A percentile compares a stretch with the other conserved stretches of the same genome.
Conservation (phyloP, 2,329 filamentous ascomycete genomes). For the Nigrograna mackinnonii region DNA sequence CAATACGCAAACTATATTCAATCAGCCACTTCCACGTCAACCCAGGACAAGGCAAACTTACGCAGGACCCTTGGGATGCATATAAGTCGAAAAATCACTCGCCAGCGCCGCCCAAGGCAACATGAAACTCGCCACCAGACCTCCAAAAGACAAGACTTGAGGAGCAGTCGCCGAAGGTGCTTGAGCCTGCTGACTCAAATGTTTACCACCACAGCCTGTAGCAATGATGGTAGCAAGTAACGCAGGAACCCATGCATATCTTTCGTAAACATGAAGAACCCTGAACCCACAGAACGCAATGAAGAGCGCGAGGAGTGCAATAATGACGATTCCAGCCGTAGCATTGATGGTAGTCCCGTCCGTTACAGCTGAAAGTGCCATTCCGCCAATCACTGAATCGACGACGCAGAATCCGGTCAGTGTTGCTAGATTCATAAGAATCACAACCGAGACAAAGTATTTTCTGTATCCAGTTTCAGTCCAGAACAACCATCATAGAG, state of each 20-base stretch:
- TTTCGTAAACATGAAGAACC: conserved; percentile 60
- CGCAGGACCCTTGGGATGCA: conserved; percentile 59
- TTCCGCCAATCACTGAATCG: conserved; percentile 63
- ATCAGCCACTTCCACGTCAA: too few relatives aligned
- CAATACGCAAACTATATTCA: conserved; percentile 43
- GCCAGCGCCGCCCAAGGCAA: conserved; percentile 64
- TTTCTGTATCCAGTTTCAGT: conserved; percentile 16
- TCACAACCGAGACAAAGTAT: conserved; percentile 62
- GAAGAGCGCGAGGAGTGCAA: conserved; percentile 59
- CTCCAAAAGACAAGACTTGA: conserved; percentile 59
- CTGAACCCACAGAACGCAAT: conserved; percentile 66
- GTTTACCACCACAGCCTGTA: conserved; percentile 56
- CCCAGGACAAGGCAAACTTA: conserved; percentile 41
- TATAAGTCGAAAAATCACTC: conserved; percentile 65
- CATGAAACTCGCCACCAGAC: conserved; percentile 66
- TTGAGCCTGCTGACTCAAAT: conserved; percentile 53
- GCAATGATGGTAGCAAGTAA: conserved; percentile 60
- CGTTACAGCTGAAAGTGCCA: conserved; percentile 43
- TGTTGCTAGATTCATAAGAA: conserved; percentile 66
- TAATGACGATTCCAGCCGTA: conserved; percentile 64
- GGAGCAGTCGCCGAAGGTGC: conserved; percentile 49
- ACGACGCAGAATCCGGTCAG: conserved; percentile 67
- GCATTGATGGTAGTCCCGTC: conserved; percentile 49
- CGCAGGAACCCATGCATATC: conserved; percentile 61
- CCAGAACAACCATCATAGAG: background rate